Percentiles rank a stretch among this genome's conserved stretches.
phyloP scores from a whole-genome alignment of 495 filamentous ascomycete genomes.

The Neurospora sp. region DNA sequence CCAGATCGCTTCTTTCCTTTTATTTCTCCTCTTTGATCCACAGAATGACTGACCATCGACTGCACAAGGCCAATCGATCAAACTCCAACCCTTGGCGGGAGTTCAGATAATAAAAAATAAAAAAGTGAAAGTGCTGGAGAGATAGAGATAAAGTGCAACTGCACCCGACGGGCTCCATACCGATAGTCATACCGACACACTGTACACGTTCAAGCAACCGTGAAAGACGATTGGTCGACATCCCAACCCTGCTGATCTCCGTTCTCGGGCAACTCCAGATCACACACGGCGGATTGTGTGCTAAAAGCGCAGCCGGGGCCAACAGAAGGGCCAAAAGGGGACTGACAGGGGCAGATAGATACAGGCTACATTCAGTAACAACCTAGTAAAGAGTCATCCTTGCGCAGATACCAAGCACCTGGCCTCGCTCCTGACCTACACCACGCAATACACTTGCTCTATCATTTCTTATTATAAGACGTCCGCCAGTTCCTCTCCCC shows the following conservation, averaged over 20 bases:
- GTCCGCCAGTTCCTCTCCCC: background rate
- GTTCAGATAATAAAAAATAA: background rate
- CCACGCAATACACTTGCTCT: background rate
- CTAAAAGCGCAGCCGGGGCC: background rate
- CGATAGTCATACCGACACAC: background rate
- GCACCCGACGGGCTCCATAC: background rate
- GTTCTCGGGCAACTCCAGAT: constrained; percentile 21
- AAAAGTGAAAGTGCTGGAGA: background rate
- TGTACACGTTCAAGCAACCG: constrained; percentile 9
- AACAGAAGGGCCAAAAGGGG: background rate
- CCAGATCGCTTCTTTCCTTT: background rate
- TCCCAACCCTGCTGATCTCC: constrained; percentile 19
- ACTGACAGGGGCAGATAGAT: background rate
- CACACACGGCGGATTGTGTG: background rate
- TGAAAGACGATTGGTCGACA: constrained; percentile 27
- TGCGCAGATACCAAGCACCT: background rate
- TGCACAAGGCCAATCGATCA: background rate
- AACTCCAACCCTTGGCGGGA: background rate
- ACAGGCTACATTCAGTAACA: background rate
- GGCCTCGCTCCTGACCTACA: background rate
- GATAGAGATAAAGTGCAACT: background rate
- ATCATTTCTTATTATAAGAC: background rate
- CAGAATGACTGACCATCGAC: background rate
- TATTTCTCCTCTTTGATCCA: background rate
- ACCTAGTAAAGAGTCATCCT: background rate